phyloP scores from a whole-genome alignment of 257 asterid genomes.

The Voacanga thouarsii region DNA sequence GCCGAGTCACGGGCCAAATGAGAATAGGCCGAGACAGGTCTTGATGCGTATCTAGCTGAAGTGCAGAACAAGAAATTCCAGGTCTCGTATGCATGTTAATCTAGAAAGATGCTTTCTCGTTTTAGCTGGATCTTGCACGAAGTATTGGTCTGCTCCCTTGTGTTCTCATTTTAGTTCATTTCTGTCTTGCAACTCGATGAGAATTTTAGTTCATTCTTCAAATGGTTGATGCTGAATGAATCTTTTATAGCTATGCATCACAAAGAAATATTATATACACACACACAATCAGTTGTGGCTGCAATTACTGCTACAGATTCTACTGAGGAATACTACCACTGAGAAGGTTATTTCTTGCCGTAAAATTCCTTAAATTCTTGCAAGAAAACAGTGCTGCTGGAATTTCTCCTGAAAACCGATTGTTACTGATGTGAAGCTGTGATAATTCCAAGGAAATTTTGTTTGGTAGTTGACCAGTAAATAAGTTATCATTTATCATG shows the following conservation, averaged over 20 bases:
- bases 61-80: too few species aligned
- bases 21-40: neutral
- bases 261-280: too few species aligned
- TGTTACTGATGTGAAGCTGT: conserved; percentile 47
- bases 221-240: too few species aligned
- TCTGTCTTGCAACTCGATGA: too few species aligned
- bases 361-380: conserved; percentile 35
- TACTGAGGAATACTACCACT: conserved; percentile 50
- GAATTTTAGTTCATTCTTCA: too few species aligned
- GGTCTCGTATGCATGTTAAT: neutral
- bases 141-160: too few species aligned
- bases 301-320: too few species aligned
- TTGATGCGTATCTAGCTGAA: too few species aligned
- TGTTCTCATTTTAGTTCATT: too few species aligned
- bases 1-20: neutral
- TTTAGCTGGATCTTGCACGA: too few species aligned
- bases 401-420: conserved; percentile 62
- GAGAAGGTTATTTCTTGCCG: conserved; percentile 58
- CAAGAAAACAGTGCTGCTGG: conserved; percentile 60
- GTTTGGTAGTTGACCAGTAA: conserved; percentile 61
- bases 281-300: too few species aligned
- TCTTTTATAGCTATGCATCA: too few species aligned
- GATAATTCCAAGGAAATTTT: conserved; percentile 34
- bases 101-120: neutral
- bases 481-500: conserved; percentile 46